These are phyloP conservation scores for Penicillium sp. DNA, from an alignment of 2,329 filamentous ascomycete species.

Conservation along the genomic window DNA sequence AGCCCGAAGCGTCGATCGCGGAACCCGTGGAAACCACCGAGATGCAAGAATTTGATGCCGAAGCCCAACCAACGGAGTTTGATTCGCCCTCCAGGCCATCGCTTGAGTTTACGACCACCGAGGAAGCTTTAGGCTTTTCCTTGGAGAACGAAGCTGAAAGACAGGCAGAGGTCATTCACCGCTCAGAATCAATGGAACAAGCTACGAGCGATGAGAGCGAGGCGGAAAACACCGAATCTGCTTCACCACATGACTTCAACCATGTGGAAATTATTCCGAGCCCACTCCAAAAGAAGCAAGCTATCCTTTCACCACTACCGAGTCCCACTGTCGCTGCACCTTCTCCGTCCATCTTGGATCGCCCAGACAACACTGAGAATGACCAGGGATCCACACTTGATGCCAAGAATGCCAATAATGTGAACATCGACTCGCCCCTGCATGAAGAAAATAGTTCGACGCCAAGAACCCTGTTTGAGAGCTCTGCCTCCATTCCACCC, in stretches of 20 bases:
- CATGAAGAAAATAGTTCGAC: conserved; percentile 13
- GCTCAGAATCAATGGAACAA: not conserved
- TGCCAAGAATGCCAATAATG: conserved; percentile 29
- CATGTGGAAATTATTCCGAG: conserved; percentile 18
- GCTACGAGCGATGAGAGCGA: conserved; percentile 14
- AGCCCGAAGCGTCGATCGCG: not conserved
- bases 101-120: not conserved
- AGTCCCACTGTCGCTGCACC: conserved; percentile 18
- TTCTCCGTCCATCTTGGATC: conserved; percentile 8
- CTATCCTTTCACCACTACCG: conserved; percentile 21
- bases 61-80: not conserved
- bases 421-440: conserved; percentile 9
- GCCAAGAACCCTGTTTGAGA: conserved; percentile 13
- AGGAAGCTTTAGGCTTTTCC: not conserved
- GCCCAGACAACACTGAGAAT: conserved; percentile 18
- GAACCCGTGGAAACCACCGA: not conserved
- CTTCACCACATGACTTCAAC: not conserved
- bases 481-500: conserved; percentile 12
- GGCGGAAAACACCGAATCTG: conserved; percentile 20
- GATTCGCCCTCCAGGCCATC: not conserved
- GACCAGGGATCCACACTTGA: conserved; percentile 7
- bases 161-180: conserved; percentile 16
- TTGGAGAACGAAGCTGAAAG: not conserved
- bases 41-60: not conserved
- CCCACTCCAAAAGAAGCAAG: conserved; percentile 9